phyloP scores from a whole-genome alignment of 169 alveolate species.

The Toxoplasma gondii region DNA sequence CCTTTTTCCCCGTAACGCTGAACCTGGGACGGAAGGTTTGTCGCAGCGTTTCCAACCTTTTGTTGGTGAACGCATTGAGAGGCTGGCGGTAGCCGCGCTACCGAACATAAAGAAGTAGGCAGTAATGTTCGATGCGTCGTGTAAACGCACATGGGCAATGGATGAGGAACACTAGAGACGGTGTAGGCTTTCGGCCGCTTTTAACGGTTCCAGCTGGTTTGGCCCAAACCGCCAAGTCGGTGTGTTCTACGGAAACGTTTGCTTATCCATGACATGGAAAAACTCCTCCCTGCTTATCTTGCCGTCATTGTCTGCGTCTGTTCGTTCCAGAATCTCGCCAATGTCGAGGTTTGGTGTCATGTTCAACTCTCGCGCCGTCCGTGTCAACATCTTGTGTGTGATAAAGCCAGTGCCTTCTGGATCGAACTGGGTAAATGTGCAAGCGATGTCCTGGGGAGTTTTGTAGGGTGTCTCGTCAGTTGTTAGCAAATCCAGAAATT shows the following conservation, averaged over 20 bases:
- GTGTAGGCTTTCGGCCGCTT: no score
- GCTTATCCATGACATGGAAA: slow-evolving; percentile 16
- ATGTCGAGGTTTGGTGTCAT: slow-evolving; percentile 19
- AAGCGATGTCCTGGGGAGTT: background rate
- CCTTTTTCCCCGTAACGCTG: no score
- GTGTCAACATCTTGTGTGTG: slow-evolving; percentile 3
- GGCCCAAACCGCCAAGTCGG: no score
- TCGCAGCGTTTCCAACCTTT: no score
- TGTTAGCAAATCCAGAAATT: slow-evolving; percentile 7
- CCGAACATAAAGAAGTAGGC: no score
- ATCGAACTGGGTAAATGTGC: slow-evolving; percentile 22
- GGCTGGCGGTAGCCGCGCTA: no score
- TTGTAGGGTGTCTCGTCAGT: slow-evolving; percentile 27
- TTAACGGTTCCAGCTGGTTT: no score
- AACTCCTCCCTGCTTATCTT: background rate
- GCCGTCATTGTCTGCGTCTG: slow-evolving; percentile 7
- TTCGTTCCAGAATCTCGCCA: slow-evolving; percentile 1
- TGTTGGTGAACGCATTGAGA: no score
- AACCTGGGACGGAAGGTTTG: no score
- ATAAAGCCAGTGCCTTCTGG: background rate
- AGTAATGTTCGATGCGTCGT: no score
- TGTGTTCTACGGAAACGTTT: background rate
- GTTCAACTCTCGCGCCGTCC: slow-evolving; percentile 1
- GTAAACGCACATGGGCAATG: no score
- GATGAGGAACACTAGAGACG: no score